A percentile compares a stretch with the other conserved stretches of the same genome.
Conservation (phyloP, 768 basidiomycete genomes). For the Porphyrellus cyaneotinctus region DNA sequence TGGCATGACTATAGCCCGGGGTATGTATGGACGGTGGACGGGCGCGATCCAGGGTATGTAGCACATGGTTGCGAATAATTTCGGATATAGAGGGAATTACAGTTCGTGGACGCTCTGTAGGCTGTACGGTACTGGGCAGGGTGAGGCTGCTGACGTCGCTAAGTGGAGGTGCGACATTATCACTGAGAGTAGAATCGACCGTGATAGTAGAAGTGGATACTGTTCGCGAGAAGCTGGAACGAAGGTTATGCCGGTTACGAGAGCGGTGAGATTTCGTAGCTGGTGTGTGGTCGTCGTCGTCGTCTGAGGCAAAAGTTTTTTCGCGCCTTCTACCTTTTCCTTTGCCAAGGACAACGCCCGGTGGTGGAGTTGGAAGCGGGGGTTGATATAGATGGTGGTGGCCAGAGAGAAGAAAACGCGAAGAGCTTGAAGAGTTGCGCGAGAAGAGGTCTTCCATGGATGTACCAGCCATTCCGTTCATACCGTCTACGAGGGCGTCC, state of each 20-base stretch:
- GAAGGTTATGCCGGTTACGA: conserved; percentile 20
- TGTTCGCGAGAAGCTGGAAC: conserved; percentile 22
- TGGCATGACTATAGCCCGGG: conserved; percentile 46
- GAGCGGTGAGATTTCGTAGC: conserved; percentile 15
- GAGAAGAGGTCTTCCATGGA: conserved; percentile 53
- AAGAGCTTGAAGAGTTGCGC: conserved; percentile 41
- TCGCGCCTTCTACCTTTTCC: conserved; percentile 30
- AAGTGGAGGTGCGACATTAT: conserved; percentile 13
- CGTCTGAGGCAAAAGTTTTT: conserved; percentile 42
- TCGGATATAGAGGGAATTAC: conserved; percentile 82
- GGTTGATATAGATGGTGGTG: conserved; percentile 80
- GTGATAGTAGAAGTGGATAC: conserved; percentile 32
- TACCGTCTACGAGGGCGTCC: conserved; percentile 86
- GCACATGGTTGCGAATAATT: conserved; percentile 77
- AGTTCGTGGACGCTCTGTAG: conserved; percentile 37
- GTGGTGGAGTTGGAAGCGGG: conserved; percentile 79
- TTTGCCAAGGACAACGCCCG: conserved; percentile 67
- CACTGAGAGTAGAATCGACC: conserved; percentile 16
- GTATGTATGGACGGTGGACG: conserved; percentile 44
- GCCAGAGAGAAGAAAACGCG: conserved; percentile 52
- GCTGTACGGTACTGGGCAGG: conserved; percentile 15
- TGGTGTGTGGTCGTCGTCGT: conserved; percentile 35
- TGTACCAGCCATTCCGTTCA: conserved; percentile 83
- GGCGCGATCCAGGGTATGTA: conserved; percentile 48
- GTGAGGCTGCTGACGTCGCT: conserved; percentile 11